Base-by-base conservation (phyloP, 352 stramenopile species). In the Globisporangium spinosum region DNA sequence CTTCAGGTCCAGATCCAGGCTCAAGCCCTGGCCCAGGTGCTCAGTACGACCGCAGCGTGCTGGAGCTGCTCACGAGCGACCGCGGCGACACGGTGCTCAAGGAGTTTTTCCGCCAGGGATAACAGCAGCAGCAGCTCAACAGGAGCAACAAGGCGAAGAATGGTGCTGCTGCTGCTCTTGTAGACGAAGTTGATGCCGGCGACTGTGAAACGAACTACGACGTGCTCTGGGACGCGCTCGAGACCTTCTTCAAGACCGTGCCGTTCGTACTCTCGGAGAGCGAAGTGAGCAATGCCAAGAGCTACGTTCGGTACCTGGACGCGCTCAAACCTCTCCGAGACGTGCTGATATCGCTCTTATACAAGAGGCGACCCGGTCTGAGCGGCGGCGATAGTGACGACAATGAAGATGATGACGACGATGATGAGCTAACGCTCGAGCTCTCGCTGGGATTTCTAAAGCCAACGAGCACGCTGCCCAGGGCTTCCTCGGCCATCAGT, bases 21-120 rank as follows among this genome's bases (percentile, higher is more conserved):
- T 58, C 49, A 25, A 45, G 23, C 34, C 17, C 23, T 22, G 10
- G 23, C 12, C 53, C 10, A 3, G 32, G 32, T 29, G 20, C 3
- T 8, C 47, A 1, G 32, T 62, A 67, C 12, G 79, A 85, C 32
- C 63, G 72, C n/a, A 68, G 64, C 13, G 9, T 90, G 35, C 67
- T 91, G 17, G 74, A 87, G 12, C 32, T 91, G 22, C 70, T 93
- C 34, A 91, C 85, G 38, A 91, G 82, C 65, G 85, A 93, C 58
- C 83, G 79, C 20, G 78, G 81, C 13, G 70, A 87, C n/a, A 77
- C 82, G 4, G 76, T 91, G 43, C 60, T 91, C 13, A 73, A 80
- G 8, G 75, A 89, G 67, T 83, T 93, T 67, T 89, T 93, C 51
- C 62, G 40, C 17, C 77, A 88, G 56, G 90, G 83, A 80, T 66